phyloP scores from a whole-genome alignment of 1,284 basidiomycete genomes.

The Pseudozyma pruni region DNA sequence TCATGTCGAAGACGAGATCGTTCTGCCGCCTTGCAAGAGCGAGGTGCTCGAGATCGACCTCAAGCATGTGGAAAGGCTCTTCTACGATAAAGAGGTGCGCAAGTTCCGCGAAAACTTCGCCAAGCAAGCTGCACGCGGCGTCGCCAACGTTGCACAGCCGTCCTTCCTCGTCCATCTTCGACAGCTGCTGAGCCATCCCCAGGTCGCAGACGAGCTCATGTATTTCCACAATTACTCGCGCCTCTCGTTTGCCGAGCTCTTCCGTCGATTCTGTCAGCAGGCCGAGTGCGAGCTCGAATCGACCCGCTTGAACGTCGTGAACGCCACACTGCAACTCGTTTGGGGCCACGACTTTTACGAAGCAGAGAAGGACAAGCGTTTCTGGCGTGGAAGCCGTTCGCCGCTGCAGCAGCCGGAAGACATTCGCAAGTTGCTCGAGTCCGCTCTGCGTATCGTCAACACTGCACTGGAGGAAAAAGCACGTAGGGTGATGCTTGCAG shows the following conservation, averaged over 20 bases:
- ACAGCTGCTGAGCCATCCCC: constrained; percentile 53
- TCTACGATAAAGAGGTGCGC: constrained; percentile 53
- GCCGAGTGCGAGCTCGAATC: constrained; percentile 36
- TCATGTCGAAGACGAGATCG: constrained; percentile 51
- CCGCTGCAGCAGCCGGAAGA: constrained; percentile 14
- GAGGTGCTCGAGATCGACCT: constrained; percentile 44
- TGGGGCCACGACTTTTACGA: constrained; percentile 50
- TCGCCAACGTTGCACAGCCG: constrained; percentile 17
- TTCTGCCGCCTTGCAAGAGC: constrained; percentile 37
- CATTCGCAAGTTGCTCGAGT: constrained; percentile 15
- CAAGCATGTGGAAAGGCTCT: constrained; percentile 46
- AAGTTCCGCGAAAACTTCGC: constrained; percentile 26
- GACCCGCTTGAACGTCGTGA: constrained; percentile 35
- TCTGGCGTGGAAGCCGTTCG: constrained; percentile 29
- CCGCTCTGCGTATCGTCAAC: constrained; percentile 18
- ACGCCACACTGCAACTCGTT: constrained; percentile 31
- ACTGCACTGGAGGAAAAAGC: constrained; percentile 24
- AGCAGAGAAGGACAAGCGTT: constrained; percentile 27
- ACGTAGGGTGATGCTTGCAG: neutral
- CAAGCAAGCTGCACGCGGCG: constrained; percentile 22
- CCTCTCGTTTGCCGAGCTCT: constrained; percentile 47
- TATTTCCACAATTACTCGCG: constrained; percentile 37
- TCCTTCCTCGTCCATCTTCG: constrained; percentile 46
- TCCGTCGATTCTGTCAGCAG: constrained; percentile 29
- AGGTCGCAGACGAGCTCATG: constrained; percentile 45